Evolutionary conservation across 1,284 basidiomycete species (phyloP), one percentile per base, ranked within the genome.

Genomic region (Hymenochaete sp.): DNA sequence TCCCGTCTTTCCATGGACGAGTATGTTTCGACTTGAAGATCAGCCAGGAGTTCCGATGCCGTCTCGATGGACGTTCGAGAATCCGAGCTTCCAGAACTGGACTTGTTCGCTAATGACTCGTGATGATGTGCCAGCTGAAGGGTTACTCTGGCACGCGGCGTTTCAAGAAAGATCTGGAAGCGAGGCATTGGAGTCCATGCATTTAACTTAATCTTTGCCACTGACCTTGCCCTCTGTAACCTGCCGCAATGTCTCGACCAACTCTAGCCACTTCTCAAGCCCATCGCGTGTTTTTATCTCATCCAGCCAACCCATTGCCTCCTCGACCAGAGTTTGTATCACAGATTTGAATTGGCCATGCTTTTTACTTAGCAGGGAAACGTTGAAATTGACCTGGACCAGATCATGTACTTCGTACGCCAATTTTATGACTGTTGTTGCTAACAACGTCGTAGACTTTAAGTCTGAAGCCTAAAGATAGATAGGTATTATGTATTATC

Each of bases 11-110:
- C 91, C 95, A 99, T 98, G 10, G 88, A 92, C 19, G 93, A 96
- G 61, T 98, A 99, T 2, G 96, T 98, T 67, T 99, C 96, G 36
- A 98, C 93, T 66, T 97, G 93, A 1, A 99, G 79, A 45, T 98
- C 96, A 42, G 86, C 87, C 52, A 98, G 73, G 25, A 97, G 69
- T 53, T 96, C 93, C 0, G 90, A 93, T 0, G 90, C 88, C 0
- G 78, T 82, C 55, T 85, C 78, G 31, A 91, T 65, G 44, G 82
- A 77, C 54, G 88, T 67, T 49, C 59, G 44, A 13, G 75, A 57
- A 4, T 70, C 59, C 8, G 73, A 62, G 3, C 75, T 55, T 29
- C 68, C 64, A 19, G 67, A 58, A 2, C 71, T 66, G 8, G 70
- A 53, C 9, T 61, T 53, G 29, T 60, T 63, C 11, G 73, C 67